phyloP scores from a whole-genome alignment of 257 asterid genomes.

The Phtheirospermum japonicum region DNA sequence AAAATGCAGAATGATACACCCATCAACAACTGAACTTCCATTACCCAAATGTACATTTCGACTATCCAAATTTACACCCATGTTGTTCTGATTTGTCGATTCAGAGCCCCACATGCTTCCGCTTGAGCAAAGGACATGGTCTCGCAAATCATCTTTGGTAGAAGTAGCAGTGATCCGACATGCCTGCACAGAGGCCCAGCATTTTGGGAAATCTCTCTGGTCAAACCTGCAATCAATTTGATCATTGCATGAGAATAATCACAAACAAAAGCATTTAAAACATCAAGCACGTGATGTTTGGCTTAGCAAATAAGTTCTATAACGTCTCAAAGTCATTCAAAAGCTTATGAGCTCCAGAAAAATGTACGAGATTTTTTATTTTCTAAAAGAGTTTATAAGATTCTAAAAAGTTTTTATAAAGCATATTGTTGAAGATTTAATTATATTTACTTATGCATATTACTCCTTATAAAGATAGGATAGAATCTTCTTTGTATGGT shows the following conservation, averaged over 20 bases:
- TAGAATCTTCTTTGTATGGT: too few relatives aligned
- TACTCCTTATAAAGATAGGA: too few relatives aligned
- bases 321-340: neutral
- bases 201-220: conserved; percentile 46
- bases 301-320: neutral
- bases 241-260: conserved; percentile 17
- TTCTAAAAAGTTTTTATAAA: neutral
- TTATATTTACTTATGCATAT: too few relatives aligned
- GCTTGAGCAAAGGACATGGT: conserved; percentile 47
- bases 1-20: conserved; percentile 62
- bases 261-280: conserved; percentile 17
- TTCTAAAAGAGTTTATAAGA: neutral
- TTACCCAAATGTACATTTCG: conserved; percentile 37
- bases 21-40: conserved; percentile 37
- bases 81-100: conserved; percentile 31
- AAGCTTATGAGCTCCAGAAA: neutral
- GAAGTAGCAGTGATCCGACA: conserved; percentile 48
- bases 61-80: conserved; percentile 29
- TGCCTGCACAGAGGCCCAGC: conserved; percentile 57
- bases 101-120: conserved; percentile 36
- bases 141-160: conserved; percentile 35
- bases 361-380: neutral
- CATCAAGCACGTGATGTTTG: conserved; percentile 7
- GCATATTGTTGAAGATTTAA: too few relatives aligned
- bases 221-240: conserved; percentile 58